Conservation (phyloP, 805 yeast genomes). For the Clavispora fructus region DNA sequence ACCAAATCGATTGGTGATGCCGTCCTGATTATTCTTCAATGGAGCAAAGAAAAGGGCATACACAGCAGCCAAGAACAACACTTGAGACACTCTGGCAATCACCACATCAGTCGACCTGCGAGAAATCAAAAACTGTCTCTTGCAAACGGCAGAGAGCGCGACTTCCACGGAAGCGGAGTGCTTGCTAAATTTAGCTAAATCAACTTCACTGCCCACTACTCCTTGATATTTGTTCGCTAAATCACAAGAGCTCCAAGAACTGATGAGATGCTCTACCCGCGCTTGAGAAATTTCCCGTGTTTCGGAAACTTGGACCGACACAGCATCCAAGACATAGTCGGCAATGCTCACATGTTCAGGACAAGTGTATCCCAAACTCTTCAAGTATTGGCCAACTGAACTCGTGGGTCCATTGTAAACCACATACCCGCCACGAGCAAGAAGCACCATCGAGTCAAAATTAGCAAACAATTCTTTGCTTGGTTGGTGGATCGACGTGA, state of each 20-base stretch:
- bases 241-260: constrained; percentile 15
- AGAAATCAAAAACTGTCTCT: constrained; percentile 31
- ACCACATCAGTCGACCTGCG: constrained; percentile 47
- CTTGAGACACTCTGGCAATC: constrained; percentile 60
- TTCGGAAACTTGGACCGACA: constrained; percentile 42
- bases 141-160: constrained; percentile 26
- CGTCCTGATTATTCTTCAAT: constrained; percentile 32
- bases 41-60: constrained; percentile 60
- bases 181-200: constrained; percentile 39
- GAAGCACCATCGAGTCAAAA: constrained; percentile 67
- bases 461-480: constrained; percentile 55
- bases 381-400: constrained; percentile 45
- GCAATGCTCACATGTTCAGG: constrained; percentile 66
- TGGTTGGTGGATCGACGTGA: constrained; percentile 81
- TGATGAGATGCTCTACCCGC: constrained; percentile 22
- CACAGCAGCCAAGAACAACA: constrained; percentile 57
- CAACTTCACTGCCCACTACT: constrained; percentile 9
- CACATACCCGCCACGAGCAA: constrained; percentile 69
- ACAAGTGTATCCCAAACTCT: constrained; percentile 45
- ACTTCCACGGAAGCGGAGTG: constrained; percentile 15
- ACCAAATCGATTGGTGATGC: constrained; percentile 68
- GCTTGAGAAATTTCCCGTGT: constrained; percentile 14
- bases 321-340: constrained; percentile 66
- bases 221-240: constrained; percentile 23
- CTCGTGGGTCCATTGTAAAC: constrained; percentile 59